Percentiles rank a stretch among this genome's conserved stretches.
Conservation (phyloP, 306 rosid genomes). For the Betula pendula region DNA sequence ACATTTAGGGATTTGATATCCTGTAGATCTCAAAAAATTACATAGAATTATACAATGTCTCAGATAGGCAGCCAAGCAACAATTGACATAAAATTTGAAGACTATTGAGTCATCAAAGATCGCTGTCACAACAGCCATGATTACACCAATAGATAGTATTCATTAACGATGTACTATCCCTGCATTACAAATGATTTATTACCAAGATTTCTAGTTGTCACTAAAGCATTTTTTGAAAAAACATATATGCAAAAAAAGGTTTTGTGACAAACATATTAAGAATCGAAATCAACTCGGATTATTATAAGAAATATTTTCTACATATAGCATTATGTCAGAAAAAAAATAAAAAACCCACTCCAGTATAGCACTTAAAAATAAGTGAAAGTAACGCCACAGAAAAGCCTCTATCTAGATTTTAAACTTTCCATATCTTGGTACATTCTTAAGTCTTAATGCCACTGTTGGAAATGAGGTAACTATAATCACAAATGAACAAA, state of each 20-base stretch:
- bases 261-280: neutral
- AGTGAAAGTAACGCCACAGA: conserved; percentile 9
- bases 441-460: conserved; percentile 29
- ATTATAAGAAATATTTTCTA: neutral
- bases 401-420: conserved; percentile 11
- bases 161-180: too few species aligned
- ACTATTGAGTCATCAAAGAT: too few species aligned
- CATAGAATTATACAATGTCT: too few species aligned
- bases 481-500: conserved; percentile 33
- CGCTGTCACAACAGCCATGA: too few species aligned
- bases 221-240: neutral
- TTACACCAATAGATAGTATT: too few species aligned
- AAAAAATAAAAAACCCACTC: neutral
- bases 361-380: conserved; percentile 7
- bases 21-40: too few species aligned
- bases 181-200: too few species aligned
- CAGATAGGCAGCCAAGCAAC: too few species aligned
- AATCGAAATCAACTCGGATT: neutral
- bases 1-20: too few species aligned
- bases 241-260: neutral
- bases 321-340: neutral
- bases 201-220: neutral
- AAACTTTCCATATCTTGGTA: conserved; percentile 10
- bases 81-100: too few species aligned
- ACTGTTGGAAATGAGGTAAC: conserved; percentile 29